Evolutionary conservation across 208 protist species (phyloP), one percentile per base, ranked within the genome.

Genomic region (Endotrypanum monterogeii): DNA sequence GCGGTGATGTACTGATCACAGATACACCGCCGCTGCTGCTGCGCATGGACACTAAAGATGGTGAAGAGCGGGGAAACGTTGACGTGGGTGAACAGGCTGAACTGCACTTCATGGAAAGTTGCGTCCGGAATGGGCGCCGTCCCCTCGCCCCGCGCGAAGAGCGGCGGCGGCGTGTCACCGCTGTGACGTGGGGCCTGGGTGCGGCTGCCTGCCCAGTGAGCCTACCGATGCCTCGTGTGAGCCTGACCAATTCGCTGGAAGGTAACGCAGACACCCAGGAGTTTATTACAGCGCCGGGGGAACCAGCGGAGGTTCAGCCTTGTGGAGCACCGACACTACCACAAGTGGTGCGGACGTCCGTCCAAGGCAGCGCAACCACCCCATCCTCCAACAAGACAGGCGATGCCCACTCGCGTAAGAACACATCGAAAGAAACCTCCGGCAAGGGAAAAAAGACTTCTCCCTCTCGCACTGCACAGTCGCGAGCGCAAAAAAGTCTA

Each of bases 121-220:
- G 60, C 58, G 41, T 71, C 35, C 62, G 54, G 28, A 71, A 55
- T 32, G 66, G 41, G 6, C 76, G 74, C 35, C 35, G 51, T 28
- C 76, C 65, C 32, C 60, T 83, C 16, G 79, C 55, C 46, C 62
- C 48, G n/a, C 74, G 58, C 20, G 80, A 77, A 69, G 65, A 73
- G 71, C 71, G 39, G 57, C 78, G 52, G 62, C 80, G 50, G 50
- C 83, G 71, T 35, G 78, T 82, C 39, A 74, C 78, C 61, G 41
- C 71, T n/a, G 80, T 93, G 12, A 91, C 79, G 51, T 94, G 89
- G 89, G 89, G 89, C 46, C 73, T 92, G 52, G 89, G 87, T 14
- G 85, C 82, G 3, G 78, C 78, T n/a, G 71, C 89, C 58, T 74
- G 76, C 8, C 63, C 80, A 25, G 57, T 93, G 5, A 71, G 65